These are phyloP conservation scores for Coemansia javaensis DNA, from an alignment of 192 early-diverging fungal genomes.

Conservation along the genomic window DNA sequence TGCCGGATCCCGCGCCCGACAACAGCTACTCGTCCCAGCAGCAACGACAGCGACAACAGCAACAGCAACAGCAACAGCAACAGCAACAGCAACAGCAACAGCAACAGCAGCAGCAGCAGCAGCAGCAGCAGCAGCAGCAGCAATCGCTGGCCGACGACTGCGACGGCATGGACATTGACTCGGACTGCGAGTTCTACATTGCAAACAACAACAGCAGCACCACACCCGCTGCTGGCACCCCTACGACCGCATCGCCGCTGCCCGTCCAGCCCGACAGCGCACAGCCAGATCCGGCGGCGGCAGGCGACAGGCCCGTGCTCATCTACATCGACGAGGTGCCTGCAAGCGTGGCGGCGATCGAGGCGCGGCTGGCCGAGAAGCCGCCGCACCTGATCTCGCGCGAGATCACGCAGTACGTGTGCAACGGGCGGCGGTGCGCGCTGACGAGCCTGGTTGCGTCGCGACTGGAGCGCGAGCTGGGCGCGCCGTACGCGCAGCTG, in stretches of 20 bases:
- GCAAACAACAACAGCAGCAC: background rate
- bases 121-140: background rate
- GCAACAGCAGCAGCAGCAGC: no score
- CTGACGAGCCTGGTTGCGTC: slow-evolving; percentile 13
- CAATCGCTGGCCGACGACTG: background rate
- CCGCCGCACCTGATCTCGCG: slow-evolving; percentile 18
- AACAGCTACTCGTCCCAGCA: background rate
- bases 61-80: background rate
- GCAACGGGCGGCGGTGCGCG: slow-evolving; percentile 6
- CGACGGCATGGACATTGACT: slow-evolving; percentile 15
- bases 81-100: background rate
- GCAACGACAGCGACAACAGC: background rate
- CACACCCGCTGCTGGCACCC: background rate
- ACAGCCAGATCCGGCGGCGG: no score
- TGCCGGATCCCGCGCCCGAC: background rate
- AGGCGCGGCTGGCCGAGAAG: background rate
- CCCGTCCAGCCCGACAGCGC: no score
- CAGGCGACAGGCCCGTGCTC: slow-evolving; percentile 4
- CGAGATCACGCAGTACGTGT: slow-evolving; percentile 18
- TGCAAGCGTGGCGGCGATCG: background rate
- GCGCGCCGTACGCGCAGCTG: background rate
- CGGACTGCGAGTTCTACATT: background rate
- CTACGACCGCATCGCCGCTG: background rate
- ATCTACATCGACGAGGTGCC: slow-evolving; percentile 30
- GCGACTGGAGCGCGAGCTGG: slow-evolving; percentile 12